Evolutionary conservation across 2,329 filamentous ascomycete genomes (phyloP), one percentile per base, ranked within the genome.

Genomic region (Aspergillus glaucus): DNA sequence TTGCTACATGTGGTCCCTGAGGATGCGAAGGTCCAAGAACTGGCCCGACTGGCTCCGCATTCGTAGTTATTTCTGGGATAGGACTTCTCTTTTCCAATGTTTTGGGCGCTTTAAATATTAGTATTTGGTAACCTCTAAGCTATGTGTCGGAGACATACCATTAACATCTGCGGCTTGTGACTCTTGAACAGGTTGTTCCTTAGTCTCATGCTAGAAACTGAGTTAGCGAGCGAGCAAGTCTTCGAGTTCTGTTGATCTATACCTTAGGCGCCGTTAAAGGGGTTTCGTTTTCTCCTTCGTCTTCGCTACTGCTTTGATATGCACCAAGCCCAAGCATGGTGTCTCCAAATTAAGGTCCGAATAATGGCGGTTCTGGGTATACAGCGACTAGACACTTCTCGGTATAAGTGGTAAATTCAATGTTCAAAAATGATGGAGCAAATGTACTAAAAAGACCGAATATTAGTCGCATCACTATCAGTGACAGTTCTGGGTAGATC

Each of bases 271-370:
- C 46, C 24, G 45, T 48, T 22, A 46, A 45, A 49, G 51, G 44
- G 30, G 48, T 22, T 41, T 57, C 50, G 22, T 46, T 42, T 15
- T 60, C 57, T 41, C 57, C 57, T 47, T 75, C 71, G 47, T 74
- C 72, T 41, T 74, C 72, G 51, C 69, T 72, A 54, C 71, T 75
- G 53, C 70, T 75, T 42, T 67, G 68, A 55, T 75, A 75, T 32
- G 61, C 65, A 21, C 59, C 69, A 14, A 75, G 65, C 28, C 65
- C 68, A 39, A 72, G 61, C 70, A 73, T 71, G 43, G 52, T 58
- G 51, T 45, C 42, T 15, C 10, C 26, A 5, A 30, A 12, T 12
- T 30, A 30, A 46, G 41, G 44, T 52, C 39, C 30, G 19, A 40
- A 43, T 12, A 17, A 45, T 21, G 14, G 7, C 7, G 39, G 41